phyloP scores from a whole-genome alignment of 352 stramenopile species.

The Pythium brachiatum region DNA sequence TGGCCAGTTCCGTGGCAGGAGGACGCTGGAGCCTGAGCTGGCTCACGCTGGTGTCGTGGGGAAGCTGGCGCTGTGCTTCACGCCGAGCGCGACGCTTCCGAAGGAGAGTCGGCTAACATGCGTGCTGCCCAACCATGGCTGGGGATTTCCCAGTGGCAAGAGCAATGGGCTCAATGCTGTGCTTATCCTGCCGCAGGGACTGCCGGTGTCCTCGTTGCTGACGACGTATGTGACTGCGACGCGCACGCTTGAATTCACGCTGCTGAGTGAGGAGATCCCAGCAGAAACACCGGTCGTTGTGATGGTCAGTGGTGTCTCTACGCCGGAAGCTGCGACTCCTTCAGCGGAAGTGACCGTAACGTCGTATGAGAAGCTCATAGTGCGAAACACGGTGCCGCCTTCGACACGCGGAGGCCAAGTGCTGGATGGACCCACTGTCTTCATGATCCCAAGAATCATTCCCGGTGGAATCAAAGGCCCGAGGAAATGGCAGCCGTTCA shows the following conservation, averaged over 20 bases:
- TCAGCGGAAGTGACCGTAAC: conserved; percentile 48
- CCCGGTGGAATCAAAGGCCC: conserved; percentile 42
- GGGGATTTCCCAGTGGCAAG: conserved; percentile 30
- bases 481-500: conserved; percentile 60
- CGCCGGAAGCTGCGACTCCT: conserved; percentile 49
- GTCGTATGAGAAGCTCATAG: conserved; percentile 58
- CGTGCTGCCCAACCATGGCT: conserved; percentile 55
- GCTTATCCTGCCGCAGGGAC: conserved; percentile 34
- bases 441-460: conserved; percentile 49
- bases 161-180: conserved; percentile 22
- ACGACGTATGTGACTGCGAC: conserved; percentile 32
- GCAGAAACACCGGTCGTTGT: conserved; percentile 39
- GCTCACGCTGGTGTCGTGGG: conserved; percentile 46
- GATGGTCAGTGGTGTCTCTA: conserved; percentile 51
- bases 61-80: conserved; percentile 53
- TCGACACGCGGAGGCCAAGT: conserved; percentile 65
- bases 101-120: conserved; percentile 49
- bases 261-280: conserved; percentile 44
- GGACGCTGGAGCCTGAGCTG: conserved; percentile 43
- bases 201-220: conserved; percentile 28
- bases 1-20: conserved; percentile 44
- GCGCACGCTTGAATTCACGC: conserved; percentile 50
- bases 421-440: conserved; percentile 48
- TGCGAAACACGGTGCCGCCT: conserved; percentile 43
- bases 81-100: conserved; percentile 32